These are phyloP conservation scores for Trametes punicea DNA, from an alignment of 768 basidiomycete genomes.

Conservation along the genomic window DNA sequence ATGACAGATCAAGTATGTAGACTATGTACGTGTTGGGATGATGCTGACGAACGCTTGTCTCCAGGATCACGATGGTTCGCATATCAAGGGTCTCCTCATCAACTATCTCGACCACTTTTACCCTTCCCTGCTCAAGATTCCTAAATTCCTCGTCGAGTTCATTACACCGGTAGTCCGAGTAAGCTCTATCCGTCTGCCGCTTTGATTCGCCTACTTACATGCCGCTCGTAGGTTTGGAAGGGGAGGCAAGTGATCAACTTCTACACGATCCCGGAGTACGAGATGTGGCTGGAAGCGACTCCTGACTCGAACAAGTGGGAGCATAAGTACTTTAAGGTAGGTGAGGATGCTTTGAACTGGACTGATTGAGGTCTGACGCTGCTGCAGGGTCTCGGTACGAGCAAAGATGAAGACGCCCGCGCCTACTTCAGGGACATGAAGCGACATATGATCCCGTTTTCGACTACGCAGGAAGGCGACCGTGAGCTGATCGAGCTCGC, in stretches of 20 bases:
- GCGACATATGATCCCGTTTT: conserved; percentile 94
- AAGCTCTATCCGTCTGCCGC: conserved; percentile 24
- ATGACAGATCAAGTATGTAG: conserved; percentile 95
- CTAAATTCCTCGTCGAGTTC: conserved; percentile 94
- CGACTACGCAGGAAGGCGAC: conserved; percentile 75
- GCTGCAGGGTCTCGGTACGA: conserved; percentile 89
- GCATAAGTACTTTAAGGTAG: conserved; percentile 95
- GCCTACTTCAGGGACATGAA: conserved; percentile 91
- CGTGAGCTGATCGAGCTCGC: conserved; percentile 91
- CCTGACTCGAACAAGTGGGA: conserved; percentile 79
- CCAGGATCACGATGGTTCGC: conserved; percentile 99
- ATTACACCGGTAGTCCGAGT: conserved; percentile 98
- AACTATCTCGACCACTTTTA: conserved; percentile 98
- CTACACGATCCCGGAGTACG: conserved; percentile 97
- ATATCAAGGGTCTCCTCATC: conserved; percentile 99
- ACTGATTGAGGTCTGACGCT: neutral
- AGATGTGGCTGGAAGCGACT: conserved; percentile 83
- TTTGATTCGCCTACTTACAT: neutral
- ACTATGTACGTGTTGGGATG: neutral
- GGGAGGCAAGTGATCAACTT: conserved; percentile 79
- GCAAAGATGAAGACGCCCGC: conserved; percentile 82
- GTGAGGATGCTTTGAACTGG: conserved; percentile 9
- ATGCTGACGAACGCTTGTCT: neutral
- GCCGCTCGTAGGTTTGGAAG: conserved; percentile 58
- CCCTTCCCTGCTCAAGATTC: conserved; percentile 87